Conservation (phyloP, 2,329 filamentous ascomycete genomes). For the Didymella pinodella region DNA sequence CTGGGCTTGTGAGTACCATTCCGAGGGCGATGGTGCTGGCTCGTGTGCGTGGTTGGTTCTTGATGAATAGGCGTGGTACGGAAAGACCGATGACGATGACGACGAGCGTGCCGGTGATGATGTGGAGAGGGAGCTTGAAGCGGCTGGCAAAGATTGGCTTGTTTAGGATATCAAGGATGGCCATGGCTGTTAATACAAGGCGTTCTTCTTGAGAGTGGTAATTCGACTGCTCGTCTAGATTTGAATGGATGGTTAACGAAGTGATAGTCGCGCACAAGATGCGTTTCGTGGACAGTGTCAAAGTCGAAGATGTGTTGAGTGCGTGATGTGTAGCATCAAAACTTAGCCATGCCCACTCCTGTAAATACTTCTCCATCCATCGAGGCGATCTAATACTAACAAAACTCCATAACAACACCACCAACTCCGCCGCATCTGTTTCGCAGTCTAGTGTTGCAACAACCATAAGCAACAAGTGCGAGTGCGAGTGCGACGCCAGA, state of each 20-base stretch:
- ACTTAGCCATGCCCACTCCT: neutral
- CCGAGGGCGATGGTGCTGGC: slow-evolving; percentile 33
- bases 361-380: slow-evolving; percentile 14
- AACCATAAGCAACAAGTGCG: slow-evolving; percentile 13
- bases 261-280: neutral
- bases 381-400: neutral
- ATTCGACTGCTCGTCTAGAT: neutral
- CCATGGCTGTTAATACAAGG: slow-evolving; percentile 8
- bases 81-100: slow-evolving; percentile 25
- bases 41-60: slow-evolving; percentile 32
- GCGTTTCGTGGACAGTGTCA: neutral
- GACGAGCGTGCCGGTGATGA: slow-evolving; percentile 26
- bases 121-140: slow-evolving; percentile 28
- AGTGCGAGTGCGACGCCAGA: slow-evolving; percentile 20
- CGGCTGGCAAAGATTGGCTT: slow-evolving; percentile 39
- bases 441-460: slow-evolving; percentile 19
- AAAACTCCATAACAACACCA: slow-evolving; percentile 2
- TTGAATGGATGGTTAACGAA: neutral
- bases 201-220: neutral
- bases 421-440: slow-evolving; percentile 20
- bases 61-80: slow-evolving; percentile 31
- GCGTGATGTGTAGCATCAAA: neutral
- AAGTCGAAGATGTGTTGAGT: neutral
- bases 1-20: slow-evolving; percentile 26
- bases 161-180: slow-evolving; percentile 24